Evolutionary conservation across 2,329 filamentous ascomycete genomes (phyloP), one percentile per base, ranked within the genome.

Genomic region (Ophiosphaerella herpotricha): DNA sequence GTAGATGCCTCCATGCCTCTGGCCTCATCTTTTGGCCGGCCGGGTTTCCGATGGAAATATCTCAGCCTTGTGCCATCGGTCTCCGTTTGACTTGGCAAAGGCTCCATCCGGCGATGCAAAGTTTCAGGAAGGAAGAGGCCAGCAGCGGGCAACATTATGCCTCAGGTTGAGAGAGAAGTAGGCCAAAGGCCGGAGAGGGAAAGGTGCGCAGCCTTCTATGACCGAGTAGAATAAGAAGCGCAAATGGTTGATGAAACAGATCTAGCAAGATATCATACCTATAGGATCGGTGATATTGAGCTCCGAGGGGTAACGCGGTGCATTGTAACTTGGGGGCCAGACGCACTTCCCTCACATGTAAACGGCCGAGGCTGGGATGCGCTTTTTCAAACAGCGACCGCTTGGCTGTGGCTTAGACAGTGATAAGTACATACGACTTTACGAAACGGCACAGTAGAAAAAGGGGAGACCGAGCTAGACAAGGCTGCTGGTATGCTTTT

Each of bases 61-160:
- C 50, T 55, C 38, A 44, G 44, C 36, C 42, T 51, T 36, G 49
- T 34, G 3, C 38, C 26, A 4, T 53, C 49, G n/a, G 39, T 35
- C 16, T 48, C 44, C 23, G 35, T 46, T 44, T 46, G 21, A 24
- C 39, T 43, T 31, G 39, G 21, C 11, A 31, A 48, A 21, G 45
- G 34, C 29, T 36, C 33, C 7, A 45, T 35, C 23, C 36, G 36
- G 29, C 44, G 41, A 32, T 64, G 52, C 18, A 64, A 45, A 36
- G 44, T 62, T 18, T 60, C 54, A 4, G 59, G 59, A 21, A 67
- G 50, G 24, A 58, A 66, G 7, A 64, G 46, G 29, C 57, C 60
- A 8, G 58, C 60, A 13, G 41, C 18, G 18, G 55, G 52, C 34
- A 55, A 40, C 52, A 55, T 58, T 7, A 32, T 37, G 46, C 33